phyloP scores from a whole-genome alignment of 345 rosid genomes.

The Salix caprea region DNA sequence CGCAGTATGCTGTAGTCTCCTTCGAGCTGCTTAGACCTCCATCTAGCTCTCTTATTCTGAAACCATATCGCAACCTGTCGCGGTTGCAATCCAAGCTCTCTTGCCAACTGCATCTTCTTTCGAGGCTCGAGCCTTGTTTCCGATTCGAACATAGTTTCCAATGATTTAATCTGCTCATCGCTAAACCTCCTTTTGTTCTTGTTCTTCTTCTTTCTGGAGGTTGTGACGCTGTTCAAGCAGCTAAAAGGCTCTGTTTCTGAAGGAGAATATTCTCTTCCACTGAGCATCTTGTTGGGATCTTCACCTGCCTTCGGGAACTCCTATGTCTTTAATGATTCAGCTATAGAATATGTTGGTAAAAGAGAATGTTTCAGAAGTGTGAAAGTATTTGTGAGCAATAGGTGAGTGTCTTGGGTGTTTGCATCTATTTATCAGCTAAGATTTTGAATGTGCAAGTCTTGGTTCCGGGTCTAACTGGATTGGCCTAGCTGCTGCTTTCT shows the following conservation, averaged over 20 bases:
- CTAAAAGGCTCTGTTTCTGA: conserved; percentile 26
- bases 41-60: conserved; percentile 82
- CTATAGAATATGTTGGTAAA: not conserved
- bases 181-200: conserved; percentile 68
- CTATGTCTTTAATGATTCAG: not conserved
- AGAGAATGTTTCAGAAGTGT: not conserved
- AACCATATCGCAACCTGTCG: conserved; percentile 93
- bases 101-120: conserved; percentile 67
- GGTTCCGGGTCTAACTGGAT: not conserved
- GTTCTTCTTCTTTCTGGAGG: conserved; percentile 42
- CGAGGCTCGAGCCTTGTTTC: conserved; percentile 71
- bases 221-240: conserved; percentile 7
- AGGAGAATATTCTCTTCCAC: conserved; percentile 39
- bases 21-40: conserved; percentile 84
- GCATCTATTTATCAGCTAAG: not conserved
- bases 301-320: not conserved
- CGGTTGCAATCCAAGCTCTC: conserved; percentile 75
- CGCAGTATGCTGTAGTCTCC: conserved; percentile 48
- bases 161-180: conserved; percentile 71
- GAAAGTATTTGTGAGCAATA: not conserved
- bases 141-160: conserved; percentile 64
- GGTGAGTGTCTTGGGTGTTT: not conserved
- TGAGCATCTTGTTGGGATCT: conserved; percentile 31
- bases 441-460: not conserved
- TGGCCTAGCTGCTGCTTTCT: not conserved